Conservation (phyloP, 352 stramenopile species). For the Pythium scleroteichum region DNA sequence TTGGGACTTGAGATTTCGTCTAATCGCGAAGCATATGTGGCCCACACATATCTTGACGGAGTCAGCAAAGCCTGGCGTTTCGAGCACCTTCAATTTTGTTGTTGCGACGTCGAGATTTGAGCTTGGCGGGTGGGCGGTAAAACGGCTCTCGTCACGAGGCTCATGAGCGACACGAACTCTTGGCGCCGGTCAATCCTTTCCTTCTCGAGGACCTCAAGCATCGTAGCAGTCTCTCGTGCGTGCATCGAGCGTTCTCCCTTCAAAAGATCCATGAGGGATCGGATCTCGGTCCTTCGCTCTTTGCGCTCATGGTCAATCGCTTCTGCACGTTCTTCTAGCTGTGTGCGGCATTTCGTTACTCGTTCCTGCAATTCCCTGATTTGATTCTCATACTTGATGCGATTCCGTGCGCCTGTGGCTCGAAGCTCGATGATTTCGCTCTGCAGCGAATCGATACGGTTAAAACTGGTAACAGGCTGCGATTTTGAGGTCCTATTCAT, state of each 20-base stretch:
- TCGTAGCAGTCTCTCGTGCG: not conserved
- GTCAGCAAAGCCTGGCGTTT: no score
- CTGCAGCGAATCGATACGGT: no score
- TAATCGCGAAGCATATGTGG: no score
- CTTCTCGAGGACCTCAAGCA: slow-evolving; percentile 8
- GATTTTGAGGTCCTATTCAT: no score
- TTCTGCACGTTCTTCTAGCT: not conserved
- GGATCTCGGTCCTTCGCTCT: slow-evolving; percentile 4
- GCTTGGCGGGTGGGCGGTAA: not conserved
- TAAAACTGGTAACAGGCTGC: no score
- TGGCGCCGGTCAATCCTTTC: slow-evolving; percentile 13
- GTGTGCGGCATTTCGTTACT: not conserved
- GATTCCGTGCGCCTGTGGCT: not conserved
- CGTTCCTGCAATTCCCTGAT: not conserved
- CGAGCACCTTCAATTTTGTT: no score
- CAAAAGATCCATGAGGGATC: slow-evolving; percentile 8
- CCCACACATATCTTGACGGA: no score
- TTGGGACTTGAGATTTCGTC: no score
- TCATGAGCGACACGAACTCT: slow-evolving; percentile 21
- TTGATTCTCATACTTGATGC: not conserved
- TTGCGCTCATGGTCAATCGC: slow-evolving; percentile 7
- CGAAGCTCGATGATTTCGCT: slow-evolving; percentile 1
- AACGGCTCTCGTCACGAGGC: slow-evolving; percentile 6
- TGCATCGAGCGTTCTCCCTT: slow-evolving; percentile 11
- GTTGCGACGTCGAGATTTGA: no score